These are phyloP conservation scores for Sordariomycetes sp. DNA, from an alignment of 2,329 filamentous ascomycete species.

Conservation along the genomic window DNA sequence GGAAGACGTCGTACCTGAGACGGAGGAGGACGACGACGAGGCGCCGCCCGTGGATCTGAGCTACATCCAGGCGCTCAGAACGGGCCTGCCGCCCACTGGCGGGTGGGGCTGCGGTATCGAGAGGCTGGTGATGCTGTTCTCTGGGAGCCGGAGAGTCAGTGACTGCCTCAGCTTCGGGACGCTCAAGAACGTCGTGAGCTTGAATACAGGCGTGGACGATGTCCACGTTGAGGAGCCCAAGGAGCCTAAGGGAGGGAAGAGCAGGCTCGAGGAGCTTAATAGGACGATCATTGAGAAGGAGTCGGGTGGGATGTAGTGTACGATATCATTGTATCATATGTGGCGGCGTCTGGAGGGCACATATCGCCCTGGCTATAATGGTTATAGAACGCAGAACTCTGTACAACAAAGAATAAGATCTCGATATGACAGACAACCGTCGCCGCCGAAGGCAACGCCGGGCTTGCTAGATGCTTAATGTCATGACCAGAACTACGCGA, in stretches of 20 bases:
- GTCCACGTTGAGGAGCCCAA: not conserved
- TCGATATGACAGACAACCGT: too few species aligned
- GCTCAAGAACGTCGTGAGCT: conserved; percentile 54
- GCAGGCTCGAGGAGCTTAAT: not conserved
- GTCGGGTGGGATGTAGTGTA: not conserved
- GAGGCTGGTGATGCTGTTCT: conserved; percentile 82
- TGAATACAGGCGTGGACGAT: not conserved
- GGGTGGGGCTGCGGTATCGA: conserved; percentile 96
- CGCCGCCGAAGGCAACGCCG: too few species aligned
- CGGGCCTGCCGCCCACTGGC: conserved; percentile 87
- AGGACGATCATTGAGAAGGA: not conserved
- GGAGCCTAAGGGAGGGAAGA: not conserved
- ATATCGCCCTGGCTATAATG: not conserved
- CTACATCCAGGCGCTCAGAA: conserved; percentile 76
- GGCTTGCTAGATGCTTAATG: too few species aligned
- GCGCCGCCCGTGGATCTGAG: conserved; percentile 56
- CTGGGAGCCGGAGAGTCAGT: conserved; percentile 65
- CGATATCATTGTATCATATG: not conserved
- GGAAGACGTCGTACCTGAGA: conserved; percentile 8
- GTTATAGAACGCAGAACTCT: not conserved
- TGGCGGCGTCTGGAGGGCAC: not conserved
- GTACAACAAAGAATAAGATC: not conserved
- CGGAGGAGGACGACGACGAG: conserved; percentile 29
- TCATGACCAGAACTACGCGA: too few species aligned
- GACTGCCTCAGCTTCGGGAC: conserved; percentile 87